phyloP scores from a whole-genome alignment of 345 rosid genomes.

The Abelmoschus esculentus region DNA sequence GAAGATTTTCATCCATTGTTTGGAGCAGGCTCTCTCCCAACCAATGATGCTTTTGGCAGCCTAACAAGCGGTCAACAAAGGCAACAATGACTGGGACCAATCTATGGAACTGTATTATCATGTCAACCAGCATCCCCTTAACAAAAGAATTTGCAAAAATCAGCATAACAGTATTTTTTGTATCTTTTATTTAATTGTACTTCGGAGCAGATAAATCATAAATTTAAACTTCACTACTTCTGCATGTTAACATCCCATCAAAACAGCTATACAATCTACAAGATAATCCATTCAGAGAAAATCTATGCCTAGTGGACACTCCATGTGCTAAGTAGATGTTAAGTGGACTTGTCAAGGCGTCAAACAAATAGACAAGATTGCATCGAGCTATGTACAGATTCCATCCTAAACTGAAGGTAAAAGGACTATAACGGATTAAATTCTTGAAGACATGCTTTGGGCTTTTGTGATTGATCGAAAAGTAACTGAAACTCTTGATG shows the following conservation, averaged over 20 bases:
- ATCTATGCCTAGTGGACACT: not conserved
- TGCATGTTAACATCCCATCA: not conserved
- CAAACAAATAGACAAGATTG: not conserved
- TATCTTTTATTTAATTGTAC: not conserved
- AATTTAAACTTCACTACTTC: not conserved
- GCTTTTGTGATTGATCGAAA: not conserved
- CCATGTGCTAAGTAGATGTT: not conserved
- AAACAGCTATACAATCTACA: not conserved
- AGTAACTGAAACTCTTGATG: not conserved
- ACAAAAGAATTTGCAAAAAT: constrained; percentile 20
- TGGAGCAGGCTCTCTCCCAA: constrained; percentile 79
- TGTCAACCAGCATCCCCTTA: constrained; percentile 72
- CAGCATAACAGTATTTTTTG: not conserved
- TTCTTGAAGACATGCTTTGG: not conserved
- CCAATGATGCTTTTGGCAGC: constrained; percentile 65
- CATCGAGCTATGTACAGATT: not conserved
- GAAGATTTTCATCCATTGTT: constrained; percentile 59
- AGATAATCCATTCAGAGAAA: not conserved
- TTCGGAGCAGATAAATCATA: constrained; percentile 1
- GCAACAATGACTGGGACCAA: constrained; percentile 73
- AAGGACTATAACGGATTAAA: not conserved
- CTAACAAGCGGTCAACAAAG: constrained; percentile 55
- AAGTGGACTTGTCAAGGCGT: not conserved
- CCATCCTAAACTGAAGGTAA: not conserved
- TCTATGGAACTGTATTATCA: constrained; percentile 50